These are phyloP conservation scores for Nitzschia putrida DNA, from an alignment of 108 stramenopile species.

Conservation along the genomic window DNA sequence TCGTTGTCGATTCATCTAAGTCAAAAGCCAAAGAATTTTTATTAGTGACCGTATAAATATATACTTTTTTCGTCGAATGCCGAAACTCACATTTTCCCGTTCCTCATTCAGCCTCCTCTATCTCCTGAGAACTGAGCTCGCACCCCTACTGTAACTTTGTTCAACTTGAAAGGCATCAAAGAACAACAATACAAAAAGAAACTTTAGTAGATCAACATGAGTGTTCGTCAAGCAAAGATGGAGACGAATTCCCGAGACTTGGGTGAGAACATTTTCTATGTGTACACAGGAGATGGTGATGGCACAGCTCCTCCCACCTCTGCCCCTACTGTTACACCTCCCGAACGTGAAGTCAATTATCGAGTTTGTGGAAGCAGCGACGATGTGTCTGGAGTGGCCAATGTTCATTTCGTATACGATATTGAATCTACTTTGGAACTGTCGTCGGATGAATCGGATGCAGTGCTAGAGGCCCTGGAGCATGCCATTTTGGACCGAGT, in stretches of 20 bases:
- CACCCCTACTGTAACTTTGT: no score
- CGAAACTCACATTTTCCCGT: no score
- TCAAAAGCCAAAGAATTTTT: no score
- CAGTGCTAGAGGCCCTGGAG: constrained; percentile 6
- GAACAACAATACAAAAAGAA: not conserved
- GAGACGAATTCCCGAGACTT: not conserved
- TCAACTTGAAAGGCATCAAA: no score
- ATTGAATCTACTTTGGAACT: not conserved
- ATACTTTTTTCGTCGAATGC: no score
- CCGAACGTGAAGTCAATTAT: constrained; percentile 4
- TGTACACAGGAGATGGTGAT: not conserved
- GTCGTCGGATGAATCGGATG: not conserved
- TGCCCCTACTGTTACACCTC: constrained; percentile 4
- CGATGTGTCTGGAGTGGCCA: constrained; percentile 7
- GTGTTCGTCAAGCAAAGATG: not conserved
- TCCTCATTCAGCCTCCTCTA: no score
- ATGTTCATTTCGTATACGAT: constrained; percentile 18
- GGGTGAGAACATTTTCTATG: constrained; percentile 6
- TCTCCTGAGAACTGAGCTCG: no score
- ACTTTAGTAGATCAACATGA: not conserved
- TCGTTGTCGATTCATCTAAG: no score
- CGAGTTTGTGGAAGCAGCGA: constrained; percentile 3
- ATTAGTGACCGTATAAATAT: no score
- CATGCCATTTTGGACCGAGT: constrained; percentile 9
- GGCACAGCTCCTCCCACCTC: constrained; percentile 1